phyloP scores from a whole-genome alignment of 1,139 yeast species.

The Suhomyces terraborum region DNA sequence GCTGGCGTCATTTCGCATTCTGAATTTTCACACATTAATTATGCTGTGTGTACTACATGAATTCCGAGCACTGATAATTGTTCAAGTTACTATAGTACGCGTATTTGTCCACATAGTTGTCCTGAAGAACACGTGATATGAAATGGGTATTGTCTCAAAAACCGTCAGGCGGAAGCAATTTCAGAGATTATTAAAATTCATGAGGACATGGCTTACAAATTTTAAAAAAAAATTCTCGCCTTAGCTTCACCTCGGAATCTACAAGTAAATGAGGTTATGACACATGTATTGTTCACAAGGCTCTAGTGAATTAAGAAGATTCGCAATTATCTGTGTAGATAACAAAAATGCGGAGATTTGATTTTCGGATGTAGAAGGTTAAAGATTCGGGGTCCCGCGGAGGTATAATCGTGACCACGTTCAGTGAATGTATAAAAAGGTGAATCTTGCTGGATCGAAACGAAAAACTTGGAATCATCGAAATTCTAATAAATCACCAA shows the following conservation, averaged over 20 bases:
- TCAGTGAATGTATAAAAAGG: background rate
- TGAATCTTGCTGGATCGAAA: background rate
- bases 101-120: background rate
- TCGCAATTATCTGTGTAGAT: background rate
- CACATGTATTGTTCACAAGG: background rate
- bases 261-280: no score
- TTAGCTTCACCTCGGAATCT: no score
- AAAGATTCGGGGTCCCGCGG: slow-evolving; percentile 8
- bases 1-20: background rate
- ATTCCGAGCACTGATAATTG: background rate
- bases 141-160: no score
- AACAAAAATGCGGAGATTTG: slow-evolving; percentile 1
- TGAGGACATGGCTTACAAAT: background rate
- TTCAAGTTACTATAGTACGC: background rate
- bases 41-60: background rate
- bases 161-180: no score
- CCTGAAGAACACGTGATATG: background rate
- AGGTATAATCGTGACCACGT: slow-evolving; percentile 1
- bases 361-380: background rate
- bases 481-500: no score
- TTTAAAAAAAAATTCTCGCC: no score
- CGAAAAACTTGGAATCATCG: background rate
- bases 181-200: no score
- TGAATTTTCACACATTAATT: background rate
- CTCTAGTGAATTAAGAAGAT: no score